These are phyloP conservation scores for Saccharomycopsis schoenii DNA, from an alignment of 805 yeast genomes.

Conservation along the genomic window DNA sequence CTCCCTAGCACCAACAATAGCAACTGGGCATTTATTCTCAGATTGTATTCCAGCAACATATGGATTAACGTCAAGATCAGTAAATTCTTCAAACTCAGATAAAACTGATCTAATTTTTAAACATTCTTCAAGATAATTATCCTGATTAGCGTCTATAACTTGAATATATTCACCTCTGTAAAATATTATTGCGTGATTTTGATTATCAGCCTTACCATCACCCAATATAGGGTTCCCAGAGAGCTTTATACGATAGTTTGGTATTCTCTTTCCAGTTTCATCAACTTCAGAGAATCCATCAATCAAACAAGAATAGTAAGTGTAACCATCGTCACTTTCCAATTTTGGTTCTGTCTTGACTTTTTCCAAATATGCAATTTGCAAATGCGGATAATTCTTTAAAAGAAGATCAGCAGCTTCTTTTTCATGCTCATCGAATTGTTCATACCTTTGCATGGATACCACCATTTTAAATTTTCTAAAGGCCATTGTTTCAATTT, in stretches of 20 bases:
- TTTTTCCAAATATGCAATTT: slow-evolving; percentile 90
- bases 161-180: slow-evolving; percentile 81
- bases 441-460: slow-evolving; percentile 76
- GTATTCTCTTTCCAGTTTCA: slow-evolving; percentile 66
- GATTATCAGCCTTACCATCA: slow-evolving; percentile 85
- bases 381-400: slow-evolving; percentile 76
- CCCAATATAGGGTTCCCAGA: slow-evolving; percentile 83
- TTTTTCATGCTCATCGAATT: slow-evolving; percentile 62
- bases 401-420: slow-evolving; percentile 74
- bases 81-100: slow-evolving; percentile 74
- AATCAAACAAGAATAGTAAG: slow-evolving; percentile 65
- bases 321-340: slow-evolving; percentile 55
- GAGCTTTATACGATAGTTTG: slow-evolving; percentile 63
- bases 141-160: slow-evolving; percentile 81
- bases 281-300: slow-evolving; percentile 72
- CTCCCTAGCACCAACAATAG: slow-evolving; percentile 81
- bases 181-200: slow-evolving; percentile 70
- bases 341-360: slow-evolving; percentile 80
- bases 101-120: slow-evolving; percentile 70
- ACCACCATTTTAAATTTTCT: slow-evolving; percentile 75
- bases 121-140: slow-evolving; percentile 79
- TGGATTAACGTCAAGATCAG: slow-evolving; percentile 70
- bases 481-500: slow-evolving; percentile 59
- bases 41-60: slow-evolving; percentile 61
- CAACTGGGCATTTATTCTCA: slow-evolving; percentile 60